phyloP scores from a whole-genome alignment of 257 asterid species.

The Salvia miltiorrhiza region DNA sequence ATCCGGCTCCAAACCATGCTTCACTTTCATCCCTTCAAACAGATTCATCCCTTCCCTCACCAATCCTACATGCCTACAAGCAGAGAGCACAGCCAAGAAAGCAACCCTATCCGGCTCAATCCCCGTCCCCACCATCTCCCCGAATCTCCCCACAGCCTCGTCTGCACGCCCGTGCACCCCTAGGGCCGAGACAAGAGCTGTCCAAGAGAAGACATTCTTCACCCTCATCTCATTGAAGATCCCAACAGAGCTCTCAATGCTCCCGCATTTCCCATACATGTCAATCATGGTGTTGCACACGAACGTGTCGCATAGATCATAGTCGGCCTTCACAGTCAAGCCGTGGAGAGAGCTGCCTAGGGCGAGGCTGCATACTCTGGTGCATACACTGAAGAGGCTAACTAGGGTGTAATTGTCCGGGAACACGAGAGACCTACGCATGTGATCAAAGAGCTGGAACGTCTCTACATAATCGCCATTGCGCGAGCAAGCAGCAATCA shows the following conservation, averaged over 20 bases:
- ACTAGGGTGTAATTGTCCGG: slow-evolving; percentile 77
- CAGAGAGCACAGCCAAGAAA: slow-evolving; percentile 64
- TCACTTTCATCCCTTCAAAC: slow-evolving; percentile 50
- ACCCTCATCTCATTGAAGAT: slow-evolving; percentile 46
- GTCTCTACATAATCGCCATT: slow-evolving; percentile 69
- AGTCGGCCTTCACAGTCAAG: slow-evolving; percentile 44
- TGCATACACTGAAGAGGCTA: slow-evolving; percentile 72
- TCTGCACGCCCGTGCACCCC: slow-evolving; percentile 65
- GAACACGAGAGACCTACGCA: slow-evolving; percentile 43
- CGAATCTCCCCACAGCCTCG: slow-evolving; percentile 56
- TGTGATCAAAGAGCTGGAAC: slow-evolving; percentile 65
- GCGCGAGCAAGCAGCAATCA: slow-evolving; percentile 86
- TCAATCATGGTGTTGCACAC: slow-evolving; percentile 63
- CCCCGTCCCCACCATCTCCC: slow-evolving; percentile 56
- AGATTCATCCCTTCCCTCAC: slow-evolving; percentile 66
- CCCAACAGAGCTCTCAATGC: slow-evolving; percentile 46
- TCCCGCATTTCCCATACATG: slow-evolving; percentile 91
- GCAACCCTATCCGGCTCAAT: slow-evolving; percentile 65
- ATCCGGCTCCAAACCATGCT: slow-evolving; percentile 64
- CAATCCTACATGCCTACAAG: slow-evolving; percentile 78
- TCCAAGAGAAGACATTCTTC: slow-evolving; percentile 69
- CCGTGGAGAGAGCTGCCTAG: slow-evolving; percentile 82
- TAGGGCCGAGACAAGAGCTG: slow-evolving; percentile 58
- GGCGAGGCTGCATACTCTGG: slow-evolving; percentile 57
- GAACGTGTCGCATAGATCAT: slow-evolving; percentile 50